Conservation (phyloP, 352 stramenopile species). For the Elongisporangium senticosum region DNA sequence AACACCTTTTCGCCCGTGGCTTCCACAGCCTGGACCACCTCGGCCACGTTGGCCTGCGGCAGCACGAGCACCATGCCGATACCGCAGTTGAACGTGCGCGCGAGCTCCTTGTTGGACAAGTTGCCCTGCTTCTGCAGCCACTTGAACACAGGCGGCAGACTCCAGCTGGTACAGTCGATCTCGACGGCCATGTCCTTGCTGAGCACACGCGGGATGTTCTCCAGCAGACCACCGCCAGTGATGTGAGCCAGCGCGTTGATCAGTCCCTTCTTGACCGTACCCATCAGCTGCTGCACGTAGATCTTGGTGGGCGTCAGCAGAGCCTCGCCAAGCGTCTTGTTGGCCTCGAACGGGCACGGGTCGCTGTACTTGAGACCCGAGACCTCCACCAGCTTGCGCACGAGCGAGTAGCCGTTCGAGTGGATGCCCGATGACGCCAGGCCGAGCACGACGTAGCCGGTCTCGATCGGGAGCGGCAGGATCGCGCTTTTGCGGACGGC, state of each 20-base stretch:
- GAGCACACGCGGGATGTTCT: constrained; percentile 98
- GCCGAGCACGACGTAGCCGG: constrained; percentile 93
- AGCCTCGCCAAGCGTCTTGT: constrained; percentile 90
- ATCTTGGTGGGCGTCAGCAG: constrained; percentile 97
- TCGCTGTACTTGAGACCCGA: constrained; percentile 80
- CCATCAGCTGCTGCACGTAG: constrained; percentile 92
- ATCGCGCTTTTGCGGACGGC: constrained; percentile 89
- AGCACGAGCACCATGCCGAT: constrained; percentile 98
- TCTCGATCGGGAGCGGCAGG: constrained; percentile 78
- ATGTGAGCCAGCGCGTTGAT: constrained; percentile 97
- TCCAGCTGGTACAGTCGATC: constrained; percentile 89
- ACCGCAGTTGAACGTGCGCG: constrained; percentile 98
- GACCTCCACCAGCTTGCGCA: constrained; percentile 95
- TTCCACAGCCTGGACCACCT: constrained; percentile 81
- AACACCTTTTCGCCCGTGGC: constrained; percentile 87
- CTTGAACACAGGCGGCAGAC: constrained; percentile 95
- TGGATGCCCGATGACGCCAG: constrained; percentile 95
- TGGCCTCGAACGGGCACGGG: constrained; percentile 67
- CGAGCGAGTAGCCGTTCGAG: constrained; percentile 99
- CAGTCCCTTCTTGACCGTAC: constrained; percentile 66
- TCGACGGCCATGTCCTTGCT: constrained; percentile 88
- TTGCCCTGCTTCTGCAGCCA: constrained; percentile 94
- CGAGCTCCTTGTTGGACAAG: constrained; percentile 93
- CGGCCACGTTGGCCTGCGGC: constrained; percentile 81
- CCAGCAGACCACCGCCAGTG: constrained; percentile 96